Percentiles rank a stretch among this genome's conserved stretches.
Conservation (phyloP, 257 asterid species). For the Nicotiana undulata region DNA sequence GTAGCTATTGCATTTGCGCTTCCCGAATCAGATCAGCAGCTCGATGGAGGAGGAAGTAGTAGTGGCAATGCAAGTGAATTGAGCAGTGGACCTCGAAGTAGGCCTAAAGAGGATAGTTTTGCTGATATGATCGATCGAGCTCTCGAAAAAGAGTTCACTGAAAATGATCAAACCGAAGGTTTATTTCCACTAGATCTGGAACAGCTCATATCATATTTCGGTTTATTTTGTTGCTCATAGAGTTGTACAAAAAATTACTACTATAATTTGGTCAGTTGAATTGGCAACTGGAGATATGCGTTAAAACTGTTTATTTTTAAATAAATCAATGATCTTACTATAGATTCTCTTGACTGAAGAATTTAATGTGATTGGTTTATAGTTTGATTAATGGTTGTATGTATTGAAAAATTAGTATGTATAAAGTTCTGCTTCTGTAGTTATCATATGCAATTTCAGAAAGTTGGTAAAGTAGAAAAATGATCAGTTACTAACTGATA, state of each 20-base stretch:
- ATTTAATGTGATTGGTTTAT: background rate
- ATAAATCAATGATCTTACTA: background rate
- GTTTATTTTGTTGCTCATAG: background rate
- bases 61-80: constrained; percentile 32
- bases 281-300: background rate
- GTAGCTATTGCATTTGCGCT: constrained; percentile 19
- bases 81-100: constrained; percentile 34
- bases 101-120: constrained; percentile 63
- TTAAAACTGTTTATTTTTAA: background rate
- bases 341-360: background rate
- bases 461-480: background rate
- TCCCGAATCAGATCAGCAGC: constrained; percentile 30
- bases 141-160: constrained; percentile 84
- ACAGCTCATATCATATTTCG: background rate
- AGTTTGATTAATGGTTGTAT: background rate
- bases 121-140: constrained; percentile 98
- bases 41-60: constrained; percentile 15
- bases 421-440: background rate
- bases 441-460: background rate
- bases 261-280: background rate
- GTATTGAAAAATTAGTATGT: background rate
- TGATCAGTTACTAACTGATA: background rate
- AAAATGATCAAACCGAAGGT: constrained; percentile 88
- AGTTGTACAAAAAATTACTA: background rate
- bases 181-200: constrained; percentile 33